phyloP scores from a whole-genome alignment of 1,284 basidiomycete species.

The Sanghuangporus weigelae region DNA sequence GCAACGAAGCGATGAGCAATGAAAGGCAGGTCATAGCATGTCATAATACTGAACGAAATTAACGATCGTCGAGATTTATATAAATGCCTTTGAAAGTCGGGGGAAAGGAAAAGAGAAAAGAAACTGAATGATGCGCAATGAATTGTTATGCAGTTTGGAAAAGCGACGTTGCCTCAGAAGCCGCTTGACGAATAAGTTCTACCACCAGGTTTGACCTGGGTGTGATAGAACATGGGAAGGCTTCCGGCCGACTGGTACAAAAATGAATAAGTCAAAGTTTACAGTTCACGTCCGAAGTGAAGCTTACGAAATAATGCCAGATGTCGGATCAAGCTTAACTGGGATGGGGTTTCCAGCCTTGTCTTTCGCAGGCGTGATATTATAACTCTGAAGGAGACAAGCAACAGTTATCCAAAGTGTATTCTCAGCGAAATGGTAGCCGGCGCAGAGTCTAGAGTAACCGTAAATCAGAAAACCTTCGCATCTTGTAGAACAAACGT shows the following conservation, averaged over 20 bases:
- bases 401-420: slow-evolving; percentile 12
- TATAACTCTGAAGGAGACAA: background rate
- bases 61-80: too few relatives aligned
- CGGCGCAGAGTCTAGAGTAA: slow-evolving; percentile 13
- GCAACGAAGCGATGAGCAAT: background rate
- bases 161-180: background rate
- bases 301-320: background rate
- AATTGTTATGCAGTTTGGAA: background rate
- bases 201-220: slow-evolving; percentile 6
- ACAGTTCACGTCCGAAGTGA: background rate
- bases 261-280: background rate
- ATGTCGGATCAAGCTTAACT: background rate
- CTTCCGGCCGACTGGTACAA: slow-evolving; percentile 3
- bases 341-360: slow-evolving; percentile 4
- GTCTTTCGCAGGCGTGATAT: slow-evolving; percentile 8
- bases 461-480: background rate
- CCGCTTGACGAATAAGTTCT: slow-evolving; percentile 7
- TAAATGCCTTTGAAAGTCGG: too few relatives aligned
- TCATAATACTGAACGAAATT: background rate
- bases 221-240: slow-evolving; percentile 9
- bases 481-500: background rate
- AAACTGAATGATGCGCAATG: background rate
- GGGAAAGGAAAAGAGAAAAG: too few relatives aligned
- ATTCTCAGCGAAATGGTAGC: slow-evolving; percentile 11
- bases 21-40: background rate